Conservation (phyloP, 177 flowering plant genomes). For the Vitis hybrid region DNA sequence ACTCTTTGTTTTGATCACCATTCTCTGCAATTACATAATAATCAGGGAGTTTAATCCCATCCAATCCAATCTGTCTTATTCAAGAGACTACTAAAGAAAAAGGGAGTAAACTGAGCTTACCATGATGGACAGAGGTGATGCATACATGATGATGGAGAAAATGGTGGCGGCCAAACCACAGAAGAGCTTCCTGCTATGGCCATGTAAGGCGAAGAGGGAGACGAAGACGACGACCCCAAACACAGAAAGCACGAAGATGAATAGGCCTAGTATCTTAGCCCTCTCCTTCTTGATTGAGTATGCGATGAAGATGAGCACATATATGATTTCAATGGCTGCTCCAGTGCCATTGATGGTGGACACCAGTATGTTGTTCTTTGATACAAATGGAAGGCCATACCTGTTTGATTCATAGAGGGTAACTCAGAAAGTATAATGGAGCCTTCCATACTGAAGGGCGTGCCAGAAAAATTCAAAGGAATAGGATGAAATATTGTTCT, state of each 20-base stretch:
- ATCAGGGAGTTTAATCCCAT: too few species aligned
- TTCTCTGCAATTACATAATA: constrained; percentile 37
- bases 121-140: constrained; percentile 82
- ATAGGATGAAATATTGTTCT: too few species aligned
- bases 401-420: constrained; percentile 18
- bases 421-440: neutral
- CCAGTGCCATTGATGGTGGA: constrained; percentile 79
- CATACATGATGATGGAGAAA: constrained; percentile 91
- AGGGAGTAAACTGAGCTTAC: constrained; percentile 34
- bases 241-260: constrained; percentile 38
- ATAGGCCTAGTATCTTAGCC: constrained; percentile 50
- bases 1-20: constrained; percentile 71
- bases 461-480: too few species aligned
- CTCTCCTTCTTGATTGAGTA: constrained; percentile 69
- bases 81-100: too few species aligned
- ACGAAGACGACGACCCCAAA: constrained; percentile 60
- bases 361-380: constrained; percentile 68
- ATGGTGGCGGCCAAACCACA: constrained; percentile 78
- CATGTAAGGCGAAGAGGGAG: constrained; percentile 66
- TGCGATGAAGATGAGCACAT: constrained; percentile 63
- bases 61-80: too few species aligned
- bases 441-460: too few species aligned
- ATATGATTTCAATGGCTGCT: constrained; percentile 58
- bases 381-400: constrained; percentile 92
- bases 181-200: constrained; percentile 55